Evolutionary conservation across 129 eudicot genomes (phyloP), one percentile per base, ranked within the genome.

Genomic region (Artemisia argyi): DNA sequence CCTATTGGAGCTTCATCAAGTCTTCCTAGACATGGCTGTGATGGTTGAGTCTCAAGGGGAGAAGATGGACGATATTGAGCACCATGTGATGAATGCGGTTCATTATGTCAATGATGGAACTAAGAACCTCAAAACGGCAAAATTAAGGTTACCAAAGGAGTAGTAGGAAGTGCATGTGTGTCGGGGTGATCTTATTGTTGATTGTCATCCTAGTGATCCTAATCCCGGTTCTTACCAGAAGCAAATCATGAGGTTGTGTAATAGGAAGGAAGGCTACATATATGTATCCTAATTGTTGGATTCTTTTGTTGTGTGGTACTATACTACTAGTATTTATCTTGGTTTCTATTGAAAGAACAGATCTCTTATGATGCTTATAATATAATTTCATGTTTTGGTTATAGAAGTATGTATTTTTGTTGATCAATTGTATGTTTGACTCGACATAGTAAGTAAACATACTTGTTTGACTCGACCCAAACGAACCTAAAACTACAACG

Each of bases 11-110:
- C 96, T 94, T 16, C 98, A 94, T 82, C 98, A 90, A 64, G 89
- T 90, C 75, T 94, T 94, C 79, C 70, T 94, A 20, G 98, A 94
- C 81, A 94, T 94, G 98, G 92, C 98, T 3, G 96, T 94, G 68
- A 94, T 94, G 97, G 98, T 94, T 65, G 97, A 94, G 76, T 89
- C 96, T 2, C 97, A 87, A 19, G 98, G 98, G 0, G 98, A 90
- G 74, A 87, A 93, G 19, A 90, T 94, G 98, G 98, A 90, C 17
- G 95, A 94, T 56, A 94, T 94, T 12, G 96, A 94, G 72, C 97
- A 94, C 78, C 96, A 90, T 39, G 98, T 94, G 14, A 76, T 86
- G 77, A 94, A 90, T 12, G 98, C 98, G 0, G 86, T 96, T 0
- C 84, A 94, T 1, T 90, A 94, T 42, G 93, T 94, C 4, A 76